Percentiles rank a stretch among this genome's conserved stretches.
Evolutionary conservation across 2,329 filamentous ascomycete genomes (phyloP).

Genomic region (Claviceps pusilla): DNA sequence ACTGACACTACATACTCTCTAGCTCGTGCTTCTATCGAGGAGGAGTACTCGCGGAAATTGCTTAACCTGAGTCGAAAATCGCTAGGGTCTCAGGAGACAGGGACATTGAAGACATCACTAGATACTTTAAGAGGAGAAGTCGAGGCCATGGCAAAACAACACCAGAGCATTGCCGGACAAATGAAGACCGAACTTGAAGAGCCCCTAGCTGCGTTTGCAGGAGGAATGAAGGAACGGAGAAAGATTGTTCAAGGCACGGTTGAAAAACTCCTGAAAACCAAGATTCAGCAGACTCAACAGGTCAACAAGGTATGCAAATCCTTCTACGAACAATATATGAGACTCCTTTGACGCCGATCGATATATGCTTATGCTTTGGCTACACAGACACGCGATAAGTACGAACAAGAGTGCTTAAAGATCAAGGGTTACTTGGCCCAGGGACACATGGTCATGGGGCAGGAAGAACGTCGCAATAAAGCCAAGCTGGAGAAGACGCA

Average conservation of each 20-base stretch:
- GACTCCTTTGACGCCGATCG: neutral
- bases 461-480: conserved; percentile 97
- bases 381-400: conserved; percentile 66
- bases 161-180: conserved; percentile 75
- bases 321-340: neutral
- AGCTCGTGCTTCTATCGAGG: conserved; percentile 88
- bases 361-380: neutral
- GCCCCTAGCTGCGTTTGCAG: conserved; percentile 77
- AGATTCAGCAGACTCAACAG: conserved; percentile 75
- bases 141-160: conserved; percentile 86
- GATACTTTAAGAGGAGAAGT: conserved; percentile 81
- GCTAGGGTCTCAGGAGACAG: conserved; percentile 73
- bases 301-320: conserved; percentile 66
- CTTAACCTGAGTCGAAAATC: conserved; percentile 75
- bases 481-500: conserved; percentile 98
- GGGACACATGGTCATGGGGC: conserved; percentile 99
- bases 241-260: conserved; percentile 93
- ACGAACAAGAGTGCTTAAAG: conserved; percentile 93
- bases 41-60: conserved; percentile 87
- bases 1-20: neutral
- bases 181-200: conserved; percentile 97
- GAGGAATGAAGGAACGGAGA: conserved; percentile 86
- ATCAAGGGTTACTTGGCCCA: conserved; percentile 98
- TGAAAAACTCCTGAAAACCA: conserved; percentile 85
- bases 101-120: conserved; percentile 67